Evolutionary conservation across 2,329 filamentous ascomycete genomes (phyloP).

Genomic region (Harringtonia aguacate): DNA sequence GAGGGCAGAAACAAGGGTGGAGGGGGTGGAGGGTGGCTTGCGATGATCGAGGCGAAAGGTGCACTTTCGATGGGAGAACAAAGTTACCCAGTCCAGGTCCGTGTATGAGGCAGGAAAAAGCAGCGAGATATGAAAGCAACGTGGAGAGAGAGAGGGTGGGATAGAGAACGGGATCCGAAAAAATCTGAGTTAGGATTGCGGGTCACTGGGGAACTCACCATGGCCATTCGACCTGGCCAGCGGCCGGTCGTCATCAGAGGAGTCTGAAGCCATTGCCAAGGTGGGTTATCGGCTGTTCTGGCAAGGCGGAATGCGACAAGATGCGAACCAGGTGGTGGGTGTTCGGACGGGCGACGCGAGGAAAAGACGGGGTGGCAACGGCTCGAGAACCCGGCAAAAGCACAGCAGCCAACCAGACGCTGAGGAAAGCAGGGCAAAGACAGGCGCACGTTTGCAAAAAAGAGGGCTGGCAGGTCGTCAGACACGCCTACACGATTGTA

Average conservation of each 20-base stretch:
- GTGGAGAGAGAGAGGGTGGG: background rate
- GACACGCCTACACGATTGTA: too few species aligned
- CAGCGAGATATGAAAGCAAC: too few species aligned
- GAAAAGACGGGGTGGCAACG: background rate
- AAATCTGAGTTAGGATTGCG: background rate
- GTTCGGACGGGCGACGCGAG: background rate
- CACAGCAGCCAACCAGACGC: constrained; percentile 3
- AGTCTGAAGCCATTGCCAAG: constrained; percentile 40
- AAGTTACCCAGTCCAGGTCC: too few species aligned
- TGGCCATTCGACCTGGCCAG: constrained; percentile 59
- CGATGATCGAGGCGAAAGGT: too few species aligned
- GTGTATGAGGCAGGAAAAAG: too few species aligned
- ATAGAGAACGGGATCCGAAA: background rate
- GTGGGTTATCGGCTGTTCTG: background rate
- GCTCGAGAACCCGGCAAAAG: background rate
- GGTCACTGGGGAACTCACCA: constrained; percentile 42
- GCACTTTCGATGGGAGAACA: too few species aligned
- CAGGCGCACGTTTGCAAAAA: background rate
- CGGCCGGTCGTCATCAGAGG: constrained; percentile 75
- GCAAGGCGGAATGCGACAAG: background rate
- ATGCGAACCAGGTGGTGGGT: too few species aligned
- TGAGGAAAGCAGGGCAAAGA: constrained; percentile 22
- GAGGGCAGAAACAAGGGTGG: too few species aligned
- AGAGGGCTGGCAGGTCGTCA: background rate
- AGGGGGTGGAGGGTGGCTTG: too few species aligned